phyloP scores from a whole-genome alignment of 208 protist species.

The Crithidia mellificae region DNA sequence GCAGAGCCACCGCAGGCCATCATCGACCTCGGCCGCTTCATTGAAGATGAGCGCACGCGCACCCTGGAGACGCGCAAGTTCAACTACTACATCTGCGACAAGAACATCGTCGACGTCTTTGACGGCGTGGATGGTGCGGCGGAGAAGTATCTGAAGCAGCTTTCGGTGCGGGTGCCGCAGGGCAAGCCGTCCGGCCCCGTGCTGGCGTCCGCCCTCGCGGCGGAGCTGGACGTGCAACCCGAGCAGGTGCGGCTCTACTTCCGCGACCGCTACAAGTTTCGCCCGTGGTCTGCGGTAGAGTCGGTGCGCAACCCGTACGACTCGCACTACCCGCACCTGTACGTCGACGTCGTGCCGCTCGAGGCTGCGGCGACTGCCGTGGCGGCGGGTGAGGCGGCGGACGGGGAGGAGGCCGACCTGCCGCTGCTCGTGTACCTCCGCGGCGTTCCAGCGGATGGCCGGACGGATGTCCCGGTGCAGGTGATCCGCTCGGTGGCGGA shows the following conservation, averaged over 20 bases:
- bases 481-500: slow-evolving; percentile 22
- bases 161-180: slow-evolving; percentile 28
- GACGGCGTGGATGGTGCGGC: slow-evolving; percentile 40
- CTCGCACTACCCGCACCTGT: slow-evolving; percentile 17
- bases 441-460: background rate
- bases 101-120: slow-evolving; percentile 41
- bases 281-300: slow-evolving; percentile 13
- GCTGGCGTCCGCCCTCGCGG: slow-evolving; percentile 32
- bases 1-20: slow-evolving; percentile 34
- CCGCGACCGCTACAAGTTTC: slow-evolving; percentile 13
- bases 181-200: slow-evolving; percentile 22
- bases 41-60: slow-evolving; percentile 37
- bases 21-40: slow-evolving; percentile 34
- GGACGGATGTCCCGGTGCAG: slow-evolving; percentile 10
- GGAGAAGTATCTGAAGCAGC: slow-evolving; percentile 16
- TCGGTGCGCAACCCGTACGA: slow-evolving; percentile 24
- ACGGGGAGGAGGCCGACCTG: background rate
- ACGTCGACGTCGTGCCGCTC: slow-evolving; percentile 18
- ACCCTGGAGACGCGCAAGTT: slow-evolving; percentile 23
- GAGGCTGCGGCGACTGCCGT: background rate
- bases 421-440: slow-evolving; percentile 23
- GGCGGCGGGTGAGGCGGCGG: background rate
- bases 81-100: slow-evolving; percentile 42
- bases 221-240: slow-evolving; percentile 30
- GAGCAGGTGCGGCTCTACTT: slow-evolving; percentile 42